phyloP scores from a whole-genome alignment of 306 rosid genomes.

The Vigna angularis region DNA sequence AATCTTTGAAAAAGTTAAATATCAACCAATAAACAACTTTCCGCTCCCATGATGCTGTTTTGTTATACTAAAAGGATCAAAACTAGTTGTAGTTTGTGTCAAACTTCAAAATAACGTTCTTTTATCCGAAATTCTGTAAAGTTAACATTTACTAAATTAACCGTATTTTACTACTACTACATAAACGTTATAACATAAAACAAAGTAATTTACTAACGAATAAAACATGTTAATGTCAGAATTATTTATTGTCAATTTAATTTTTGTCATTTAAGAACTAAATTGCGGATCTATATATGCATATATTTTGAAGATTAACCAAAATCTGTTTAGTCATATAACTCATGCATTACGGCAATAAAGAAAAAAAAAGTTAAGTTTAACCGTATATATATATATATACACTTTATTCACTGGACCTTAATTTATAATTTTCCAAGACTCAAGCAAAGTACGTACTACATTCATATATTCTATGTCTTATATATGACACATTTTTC shows the following conservation, averaged over 20 bases:
- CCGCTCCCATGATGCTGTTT: no score
- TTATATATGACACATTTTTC: constrained; percentile 17
- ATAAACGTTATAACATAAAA: background rate
- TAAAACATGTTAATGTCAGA: background rate
- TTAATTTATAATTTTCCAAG: constrained; percentile 33
- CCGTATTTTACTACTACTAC: no score
- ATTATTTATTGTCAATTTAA: background rate
- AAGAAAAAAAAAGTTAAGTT: constrained; percentile 1
- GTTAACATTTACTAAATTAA: background rate
- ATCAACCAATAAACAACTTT: no score
- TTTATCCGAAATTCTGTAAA: background rate
- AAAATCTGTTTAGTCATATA: constrained; percentile 14
- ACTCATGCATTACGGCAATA: constrained; percentile 12
- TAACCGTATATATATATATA: background rate
- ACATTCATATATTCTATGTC: constrained; percentile 1
- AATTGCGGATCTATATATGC: background rate
- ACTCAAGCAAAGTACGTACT: constrained; percentile 23
- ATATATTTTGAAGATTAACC: background rate
- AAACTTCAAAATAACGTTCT: no score
- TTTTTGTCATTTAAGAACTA: background rate
- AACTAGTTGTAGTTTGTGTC: no score
- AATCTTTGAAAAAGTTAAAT: no score
- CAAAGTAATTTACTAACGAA: background rate
- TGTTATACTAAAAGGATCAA: no score
- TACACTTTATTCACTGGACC: constrained; percentile 36